These are phyloP conservation scores for Coix lacrymajobi DNA, from an alignment of 176 grass and related monocot genomes.

Conservation along the genomic window DNA sequence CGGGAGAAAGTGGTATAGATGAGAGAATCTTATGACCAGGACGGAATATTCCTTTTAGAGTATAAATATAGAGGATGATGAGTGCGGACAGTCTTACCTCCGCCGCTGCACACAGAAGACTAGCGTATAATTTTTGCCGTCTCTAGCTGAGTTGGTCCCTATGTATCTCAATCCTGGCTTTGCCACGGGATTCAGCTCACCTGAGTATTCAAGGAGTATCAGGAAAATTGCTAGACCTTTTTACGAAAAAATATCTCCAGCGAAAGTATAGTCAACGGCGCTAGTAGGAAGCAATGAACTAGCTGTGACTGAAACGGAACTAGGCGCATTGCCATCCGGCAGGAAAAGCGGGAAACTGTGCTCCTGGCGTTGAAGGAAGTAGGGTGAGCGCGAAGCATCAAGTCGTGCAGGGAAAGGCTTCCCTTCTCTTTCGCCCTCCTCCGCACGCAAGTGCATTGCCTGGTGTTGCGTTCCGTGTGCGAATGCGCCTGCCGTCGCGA, in stretches of 20 bases:
- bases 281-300: neutral
- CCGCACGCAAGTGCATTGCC: slow-evolving; percentile 8
- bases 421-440: neutral
- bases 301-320: neutral
- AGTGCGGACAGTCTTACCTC: too few species aligned
- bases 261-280: neutral
- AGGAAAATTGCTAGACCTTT: neutral
- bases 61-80: too few species aligned
- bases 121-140: too few species aligned
- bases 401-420: slow-evolving; percentile 19
- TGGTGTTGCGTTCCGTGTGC: slow-evolving; percentile 25
- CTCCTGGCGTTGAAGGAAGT: neutral
- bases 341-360: neutral
- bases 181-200: neutral
- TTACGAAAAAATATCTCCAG: neutral
- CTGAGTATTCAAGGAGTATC: neutral
- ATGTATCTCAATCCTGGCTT: too few species aligned
- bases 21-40: too few species aligned
- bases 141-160: too few species aligned
- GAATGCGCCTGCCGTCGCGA: neutral
- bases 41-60: too few species aligned
- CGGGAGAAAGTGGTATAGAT: too few species aligned
- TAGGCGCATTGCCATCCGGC: neutral
- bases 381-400: neutral
- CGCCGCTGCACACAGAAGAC: too few species aligned